Conservation (phyloP, 1,284 basidiomycete species). For the Sanguinoderma infundibulare region DNA sequence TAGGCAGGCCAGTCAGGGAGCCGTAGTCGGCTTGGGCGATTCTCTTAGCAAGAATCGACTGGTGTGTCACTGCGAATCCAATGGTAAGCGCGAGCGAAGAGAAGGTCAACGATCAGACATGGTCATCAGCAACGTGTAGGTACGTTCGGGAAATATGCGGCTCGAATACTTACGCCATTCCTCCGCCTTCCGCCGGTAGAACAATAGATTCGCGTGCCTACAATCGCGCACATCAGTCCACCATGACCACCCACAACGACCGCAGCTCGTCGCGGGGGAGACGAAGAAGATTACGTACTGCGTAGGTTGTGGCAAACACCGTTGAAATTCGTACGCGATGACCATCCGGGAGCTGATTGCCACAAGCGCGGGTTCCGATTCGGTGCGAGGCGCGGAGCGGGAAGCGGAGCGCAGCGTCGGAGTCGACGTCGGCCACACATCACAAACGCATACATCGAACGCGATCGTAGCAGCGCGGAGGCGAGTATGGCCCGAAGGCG, state of each 20-base stretch:
- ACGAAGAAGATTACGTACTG: conserved; percentile 47
- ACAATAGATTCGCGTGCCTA: conserved; percentile 57
- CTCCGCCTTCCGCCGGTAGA: conserved; percentile 67
- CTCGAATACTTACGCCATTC: conserved; percentile 67
- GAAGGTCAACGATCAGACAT: not conserved
- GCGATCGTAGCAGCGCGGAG: not conserved
- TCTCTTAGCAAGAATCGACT: conserved; percentile 61
- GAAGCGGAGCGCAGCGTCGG: conserved; percentile 1
- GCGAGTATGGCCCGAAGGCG: not conserved
- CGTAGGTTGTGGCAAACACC: conserved; percentile 63
- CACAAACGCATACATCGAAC: conserved; percentile 1
- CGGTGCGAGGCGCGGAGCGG: not conserved
- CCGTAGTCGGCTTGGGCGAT: conserved; percentile 60
- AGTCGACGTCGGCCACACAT: not conserved
- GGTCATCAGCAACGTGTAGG: conserved; percentile 13
- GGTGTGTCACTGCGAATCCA: conserved; percentile 58
- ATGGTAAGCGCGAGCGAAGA: conserved; percentile 9
- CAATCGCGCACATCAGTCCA: conserved; percentile 22
- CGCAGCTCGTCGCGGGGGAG: conserved; percentile 2
- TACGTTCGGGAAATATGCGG: conserved; percentile 6
- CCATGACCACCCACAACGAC: conserved; percentile 24
- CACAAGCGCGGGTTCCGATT: conserved; percentile 1
- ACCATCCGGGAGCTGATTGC: conserved; percentile 64
- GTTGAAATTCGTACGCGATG: conserved; percentile 70
- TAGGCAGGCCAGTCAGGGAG: conserved; percentile 63